Percentiles rank a stretch among this genome's conserved stretches.
phyloP scores from a whole-genome alignment of 1,284 basidiomycete species.

The Melampsora larici-populina region DNA sequence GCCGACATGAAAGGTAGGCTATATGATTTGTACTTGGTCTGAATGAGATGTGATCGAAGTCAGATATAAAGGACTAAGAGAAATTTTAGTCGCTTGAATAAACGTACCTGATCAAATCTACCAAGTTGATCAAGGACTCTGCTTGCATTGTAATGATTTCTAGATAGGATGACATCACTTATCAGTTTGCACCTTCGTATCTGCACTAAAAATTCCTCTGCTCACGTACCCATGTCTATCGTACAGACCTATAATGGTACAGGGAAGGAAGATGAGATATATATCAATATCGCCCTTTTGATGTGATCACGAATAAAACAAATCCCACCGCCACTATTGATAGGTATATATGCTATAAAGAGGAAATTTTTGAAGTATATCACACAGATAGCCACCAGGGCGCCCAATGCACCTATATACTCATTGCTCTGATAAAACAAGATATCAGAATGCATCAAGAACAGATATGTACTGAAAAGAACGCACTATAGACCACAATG shows the following conservation, averaged over 20 bases:
- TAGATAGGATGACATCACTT: not conserved
- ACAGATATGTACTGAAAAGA: conserved; percentile 45
- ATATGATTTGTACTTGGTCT: conserved; percentile 46
- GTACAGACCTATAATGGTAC: conserved; percentile 21
- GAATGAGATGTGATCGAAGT: conserved; percentile 6
- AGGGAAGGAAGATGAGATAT: not conserved
- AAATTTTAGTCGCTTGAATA: not conserved
- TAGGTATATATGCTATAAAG: conserved; percentile 46
- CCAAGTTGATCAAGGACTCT: conserved; percentile 9
- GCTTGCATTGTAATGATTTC: conserved; percentile 25
- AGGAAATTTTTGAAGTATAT: conserved; percentile 23
- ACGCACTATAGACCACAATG: conserved; percentile 50
- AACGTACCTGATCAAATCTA: conserved; percentile 19
- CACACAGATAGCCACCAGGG: conserved; percentile 7
- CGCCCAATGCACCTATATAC: conserved; percentile 23
- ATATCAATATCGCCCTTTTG: not conserved
- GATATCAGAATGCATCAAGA: conserved; percentile 46
- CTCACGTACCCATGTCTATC: conserved; percentile 36
- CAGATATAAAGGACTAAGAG: too few relatives aligned
- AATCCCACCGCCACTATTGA: conserved; percentile 44
- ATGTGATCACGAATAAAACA: not conserved
- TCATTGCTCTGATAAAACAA: conserved; percentile 15
- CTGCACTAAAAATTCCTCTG: too few relatives aligned
- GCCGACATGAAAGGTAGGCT: conserved; percentile 47
- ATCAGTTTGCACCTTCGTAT: not conserved